Conservation (phyloP, 106 monocot species). For the Triglochin maritima region DNA sequence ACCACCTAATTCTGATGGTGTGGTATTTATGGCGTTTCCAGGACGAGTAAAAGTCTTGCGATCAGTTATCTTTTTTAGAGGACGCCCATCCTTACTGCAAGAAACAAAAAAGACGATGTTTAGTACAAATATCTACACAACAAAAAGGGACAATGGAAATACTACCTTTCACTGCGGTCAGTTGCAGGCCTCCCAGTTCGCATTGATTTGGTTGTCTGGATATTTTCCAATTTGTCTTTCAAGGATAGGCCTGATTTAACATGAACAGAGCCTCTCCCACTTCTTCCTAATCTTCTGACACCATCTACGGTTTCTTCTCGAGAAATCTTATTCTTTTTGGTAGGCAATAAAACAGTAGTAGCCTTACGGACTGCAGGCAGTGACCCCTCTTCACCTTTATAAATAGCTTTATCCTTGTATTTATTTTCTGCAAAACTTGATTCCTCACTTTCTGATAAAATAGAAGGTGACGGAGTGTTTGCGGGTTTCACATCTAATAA, state of each 20-base stretch:
- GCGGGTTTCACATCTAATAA: conserved; percentile 37
- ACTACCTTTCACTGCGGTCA: conserved; percentile 60
- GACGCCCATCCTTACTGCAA: conserved; percentile 63
- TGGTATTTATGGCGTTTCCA: conserved; percentile 21
- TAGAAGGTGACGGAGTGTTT: conserved; percentile 37
- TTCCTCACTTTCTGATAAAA: conserved; percentile 72
- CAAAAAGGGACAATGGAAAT: not conserved
- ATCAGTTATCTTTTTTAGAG: conserved; percentile 71
- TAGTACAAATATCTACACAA: not conserved
- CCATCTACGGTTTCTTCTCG: conserved; percentile 77
- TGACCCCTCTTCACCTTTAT: conserved; percentile 45
- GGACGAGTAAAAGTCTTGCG: conserved; percentile 56
- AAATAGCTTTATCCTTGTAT: conserved; percentile 39
- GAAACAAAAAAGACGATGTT: conserved; percentile 1
- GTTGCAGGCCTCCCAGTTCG: conserved; percentile 56
- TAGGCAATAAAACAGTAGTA: conserved; percentile 22
- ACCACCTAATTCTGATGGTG: conserved; percentile 47
- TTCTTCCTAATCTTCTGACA: conserved; percentile 67
- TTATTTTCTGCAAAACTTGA: conserved; percentile 46
- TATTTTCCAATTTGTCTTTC: conserved; percentile 58
- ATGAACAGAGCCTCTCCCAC: conserved; percentile 51
- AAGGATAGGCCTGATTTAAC: conserved; percentile 33
- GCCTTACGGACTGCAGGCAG: conserved; percentile 24
- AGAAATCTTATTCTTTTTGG: conserved; percentile 52
- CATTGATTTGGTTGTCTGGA: conserved; percentile 36